These are phyloP conservation scores for Solanum boliviense DNA, from an alignment of 257 asterid species.

Conservation along the genomic window DNA sequence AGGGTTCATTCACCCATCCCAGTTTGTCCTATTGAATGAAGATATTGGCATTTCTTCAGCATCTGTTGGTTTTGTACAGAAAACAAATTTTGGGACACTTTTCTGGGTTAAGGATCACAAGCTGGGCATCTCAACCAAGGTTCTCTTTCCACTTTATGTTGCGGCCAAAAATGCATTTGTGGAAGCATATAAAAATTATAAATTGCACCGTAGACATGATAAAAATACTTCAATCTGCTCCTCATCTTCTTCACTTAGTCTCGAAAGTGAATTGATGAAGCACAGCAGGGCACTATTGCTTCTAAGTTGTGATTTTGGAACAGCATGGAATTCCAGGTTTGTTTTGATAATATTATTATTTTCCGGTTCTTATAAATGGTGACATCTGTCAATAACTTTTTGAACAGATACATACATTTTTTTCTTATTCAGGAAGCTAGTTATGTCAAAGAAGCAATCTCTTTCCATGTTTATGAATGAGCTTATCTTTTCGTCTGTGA, in stretches of 20 bases:
- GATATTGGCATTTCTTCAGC: slow-evolving; percentile 20
- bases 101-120: slow-evolving; percentile 71
- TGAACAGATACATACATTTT: neutral
- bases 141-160: slow-evolving; percentile 42
- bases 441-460: slow-evolving; percentile 39
- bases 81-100: slow-evolving; percentile 9
- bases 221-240: slow-evolving; percentile 6
- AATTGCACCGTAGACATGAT: slow-evolving; percentile 13
- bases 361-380: neutral
- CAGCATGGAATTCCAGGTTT: slow-evolving; percentile 90
- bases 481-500: slow-evolving; percentile 33
- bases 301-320: slow-evolving; percentile 79
- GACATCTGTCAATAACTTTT: neutral
- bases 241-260: slow-evolving; percentile 5
- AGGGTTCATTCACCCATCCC: slow-evolving; percentile 84
- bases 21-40: slow-evolving; percentile 42
- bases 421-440: slow-evolving; percentile 45
- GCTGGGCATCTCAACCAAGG: slow-evolving; percentile 65
- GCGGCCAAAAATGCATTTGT: slow-evolving; percentile 68
- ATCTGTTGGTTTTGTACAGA: slow-evolving; percentile 6
- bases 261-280: slow-evolving; percentile 61
- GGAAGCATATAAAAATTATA: slow-evolving; percentile 38
- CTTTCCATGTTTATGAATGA: neutral
- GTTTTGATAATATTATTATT: neutral
- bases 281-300: slow-evolving; percentile 74